phyloP scores from a whole-genome alignment of 2,329 filamentous ascomycete species.

The Graphiopsis chlorocephala region DNA sequence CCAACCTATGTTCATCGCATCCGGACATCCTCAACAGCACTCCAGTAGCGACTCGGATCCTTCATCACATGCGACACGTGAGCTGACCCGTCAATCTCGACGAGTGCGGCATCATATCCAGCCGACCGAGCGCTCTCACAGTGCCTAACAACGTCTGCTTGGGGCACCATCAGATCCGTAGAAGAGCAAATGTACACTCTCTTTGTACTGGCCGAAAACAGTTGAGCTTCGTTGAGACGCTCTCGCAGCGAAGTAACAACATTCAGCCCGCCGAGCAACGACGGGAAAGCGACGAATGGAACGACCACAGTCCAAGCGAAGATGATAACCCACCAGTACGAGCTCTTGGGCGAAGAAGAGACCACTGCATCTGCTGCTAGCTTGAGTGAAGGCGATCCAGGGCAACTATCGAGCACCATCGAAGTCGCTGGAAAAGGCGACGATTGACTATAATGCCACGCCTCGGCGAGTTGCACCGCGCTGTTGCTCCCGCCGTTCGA shows the following conservation, averaged over 20 bases:
- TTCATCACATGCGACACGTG: constrained; percentile 47
- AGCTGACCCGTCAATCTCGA: not conserved
- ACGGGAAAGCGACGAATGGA: constrained; percentile 4
- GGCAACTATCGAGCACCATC: constrained; percentile 30
- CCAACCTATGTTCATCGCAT: too few species aligned
- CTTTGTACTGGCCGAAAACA: constrained; percentile 26
- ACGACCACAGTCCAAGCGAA: not conserved
- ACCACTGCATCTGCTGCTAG: constrained; percentile 21
- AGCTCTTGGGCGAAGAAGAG: constrained; percentile 18
- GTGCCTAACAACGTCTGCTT: constrained; percentile 46
- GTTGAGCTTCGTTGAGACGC: constrained; percentile 15
- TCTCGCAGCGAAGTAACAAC: constrained; percentile 15
- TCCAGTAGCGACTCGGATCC: constrained; percentile 60
- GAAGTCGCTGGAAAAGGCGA: constrained; percentile 18
- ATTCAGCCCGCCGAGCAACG: constrained; percentile 12
- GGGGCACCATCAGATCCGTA: constrained; percentile 56
- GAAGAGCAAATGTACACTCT: constrained; percentile 60
- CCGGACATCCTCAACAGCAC: constrained; percentile 25
- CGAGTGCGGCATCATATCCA: not conserved
- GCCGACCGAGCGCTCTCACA: not conserved
- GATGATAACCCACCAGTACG: constrained; percentile 11
- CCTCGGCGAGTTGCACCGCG: constrained; percentile 24
- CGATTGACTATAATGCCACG: constrained; percentile 12
- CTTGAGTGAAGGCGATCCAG: constrained; percentile 22
- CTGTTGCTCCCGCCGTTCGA: constrained; percentile 36